Conservation (phyloP, 495 filamentous ascomycete species). For the Penicillium salamii region DNA sequence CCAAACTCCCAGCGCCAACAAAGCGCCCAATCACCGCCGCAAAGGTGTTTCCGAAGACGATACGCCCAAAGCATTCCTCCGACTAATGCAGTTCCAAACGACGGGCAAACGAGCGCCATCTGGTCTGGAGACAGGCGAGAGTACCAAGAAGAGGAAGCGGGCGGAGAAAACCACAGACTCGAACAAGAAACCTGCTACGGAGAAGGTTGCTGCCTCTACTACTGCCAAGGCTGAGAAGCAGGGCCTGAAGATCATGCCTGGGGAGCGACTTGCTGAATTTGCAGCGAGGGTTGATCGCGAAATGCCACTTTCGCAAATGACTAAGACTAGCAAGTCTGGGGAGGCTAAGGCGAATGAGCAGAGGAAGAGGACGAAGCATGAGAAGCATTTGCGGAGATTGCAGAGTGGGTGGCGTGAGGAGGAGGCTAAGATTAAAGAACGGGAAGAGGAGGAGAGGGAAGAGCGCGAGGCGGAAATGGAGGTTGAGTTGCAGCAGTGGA, state of each 20-base stretch:
- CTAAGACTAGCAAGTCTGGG: conserved; percentile 34
- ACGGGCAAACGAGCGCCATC: conserved; percentile 52
- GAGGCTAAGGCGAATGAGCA: conserved; percentile 43
- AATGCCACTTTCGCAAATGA: conserved; percentile 67
- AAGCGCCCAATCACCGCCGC: conserved; percentile 31
- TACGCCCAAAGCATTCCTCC: conserved; percentile 79
- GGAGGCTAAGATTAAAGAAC: conserved; percentile 60
- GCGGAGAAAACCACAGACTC: conserved; percentile 13
- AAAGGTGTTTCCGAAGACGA: conserved; percentile 60
- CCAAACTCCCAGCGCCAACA: conserved; percentile 15
- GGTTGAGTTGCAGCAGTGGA: conserved; percentile 46
- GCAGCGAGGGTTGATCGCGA: conserved; percentile 80
- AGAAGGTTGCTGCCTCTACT: conserved; percentile 10
- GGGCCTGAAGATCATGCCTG: conserved; percentile 70
- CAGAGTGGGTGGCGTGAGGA: conserved; percentile 79
- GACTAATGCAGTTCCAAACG: conserved; percentile 68
- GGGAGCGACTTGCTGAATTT: conserved; percentile 81
- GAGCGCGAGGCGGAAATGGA: conserved; percentile 54
- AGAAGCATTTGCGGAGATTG: conserved; percentile 77
- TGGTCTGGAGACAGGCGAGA: conserved; percentile 67
- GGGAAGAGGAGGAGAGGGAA: conserved; percentile 64
- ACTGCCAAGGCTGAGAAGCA: conserved; percentile 15
- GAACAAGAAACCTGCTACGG: conserved; percentile 15
- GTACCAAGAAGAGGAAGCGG: conserved; percentile 50
- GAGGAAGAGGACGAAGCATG: conserved; percentile 69